Base-by-base conservation (phyloP, 495 filamentous ascomycete genomes). In the Hypoxylon cercidicola region DNA sequence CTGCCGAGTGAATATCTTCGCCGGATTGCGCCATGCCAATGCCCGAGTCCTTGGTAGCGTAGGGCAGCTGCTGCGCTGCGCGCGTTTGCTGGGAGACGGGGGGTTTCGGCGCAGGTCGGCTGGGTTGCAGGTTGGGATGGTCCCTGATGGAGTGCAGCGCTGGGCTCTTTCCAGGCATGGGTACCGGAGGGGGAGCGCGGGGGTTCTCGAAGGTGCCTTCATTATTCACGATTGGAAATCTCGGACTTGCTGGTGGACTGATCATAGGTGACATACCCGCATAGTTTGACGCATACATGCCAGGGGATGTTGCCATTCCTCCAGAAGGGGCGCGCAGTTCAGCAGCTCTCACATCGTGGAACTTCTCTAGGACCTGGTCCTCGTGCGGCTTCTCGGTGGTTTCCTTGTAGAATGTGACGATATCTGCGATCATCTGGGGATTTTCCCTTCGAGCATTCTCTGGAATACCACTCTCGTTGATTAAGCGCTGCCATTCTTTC, bases 171-270 rank as follows among this genome's bases (percentile, higher is more conserved):
- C 53, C 87, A 56, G 69, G 69, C 49, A 72, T 81, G 57, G 95
- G 95, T 50, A 97, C 89, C 2, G 95, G 95, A 58, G 95, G 95
- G 13, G 95, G 91, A 8, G 94, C 90, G 57, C 95, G 87, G 41
- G 95, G 95, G 66, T 98, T 98, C 77, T 99, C 95, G 74, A 99
- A 99, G 80, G 93, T 98, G 54, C 89, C 88, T 78, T 93, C 90
- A 75, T 93, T 88, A 75, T 93, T 93, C 66, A 81, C 76, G 61
- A 89, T 86, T 18, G 96, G 95, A 75, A 97, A 97, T 69, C 94
- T 86, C 47, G 95, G 96, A 74, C 92, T 97, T 61, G 90, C 87
- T 21, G 93, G 92, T 46, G 95, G 91, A 69, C 94, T 93, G 73
- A 85, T 84, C 74, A 90, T 81, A 39, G 88, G 84, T 49, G 87